Evolutionary conservation across 345 rosid species (phyloP).

Genomic region (Heritiera fomes): DNA sequence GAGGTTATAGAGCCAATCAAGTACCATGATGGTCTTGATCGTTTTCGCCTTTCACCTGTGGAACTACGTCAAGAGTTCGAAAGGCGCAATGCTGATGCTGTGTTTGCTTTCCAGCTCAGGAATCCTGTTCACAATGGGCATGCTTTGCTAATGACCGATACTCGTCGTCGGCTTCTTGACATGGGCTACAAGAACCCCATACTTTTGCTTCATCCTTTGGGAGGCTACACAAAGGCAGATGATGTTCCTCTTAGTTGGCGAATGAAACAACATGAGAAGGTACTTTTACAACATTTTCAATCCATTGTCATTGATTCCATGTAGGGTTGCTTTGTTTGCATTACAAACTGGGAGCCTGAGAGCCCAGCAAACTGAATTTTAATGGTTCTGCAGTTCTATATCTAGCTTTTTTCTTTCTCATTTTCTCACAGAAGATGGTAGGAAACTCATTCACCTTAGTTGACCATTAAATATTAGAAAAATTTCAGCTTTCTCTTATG

Average conservation of each 20-base stretch:
- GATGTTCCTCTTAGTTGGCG: slow-evolving; percentile 98
- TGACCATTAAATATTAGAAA: not conserved
- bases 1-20: slow-evolving; percentile 90
- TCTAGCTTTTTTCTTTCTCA: not conserved
- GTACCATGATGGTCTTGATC: slow-evolving; percentile 88
- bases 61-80: slow-evolving; percentile 75
- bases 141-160: slow-evolving; percentile 94
- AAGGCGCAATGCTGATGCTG: slow-evolving; percentile 91
- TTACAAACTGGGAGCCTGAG: not conserved
- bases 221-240: slow-evolving; percentile 96
- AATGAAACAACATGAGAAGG: slow-evolving; percentile 98
- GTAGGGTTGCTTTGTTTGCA: not conserved
- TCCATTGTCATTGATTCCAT: not conserved
- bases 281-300: slow-evolving; percentile 14
- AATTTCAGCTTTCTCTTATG: not conserved
- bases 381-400: not conserved
- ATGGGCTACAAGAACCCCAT: slow-evolving; percentile 95
- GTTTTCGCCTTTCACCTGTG: slow-evolving; percentile 82
- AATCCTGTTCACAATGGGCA: slow-evolving; percentile 99
- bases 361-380: not conserved
- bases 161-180: slow-evolving; percentile 85
- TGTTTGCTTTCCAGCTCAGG: slow-evolving; percentile 98
- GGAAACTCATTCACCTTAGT: not conserved
- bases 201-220: slow-evolving; percentile 93
- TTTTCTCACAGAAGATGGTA: not conserved